Evolutionary conservation across 352 stramenopile genomes (phyloP).

Genomic region (Pilasporangium apinafurcum): DNA sequence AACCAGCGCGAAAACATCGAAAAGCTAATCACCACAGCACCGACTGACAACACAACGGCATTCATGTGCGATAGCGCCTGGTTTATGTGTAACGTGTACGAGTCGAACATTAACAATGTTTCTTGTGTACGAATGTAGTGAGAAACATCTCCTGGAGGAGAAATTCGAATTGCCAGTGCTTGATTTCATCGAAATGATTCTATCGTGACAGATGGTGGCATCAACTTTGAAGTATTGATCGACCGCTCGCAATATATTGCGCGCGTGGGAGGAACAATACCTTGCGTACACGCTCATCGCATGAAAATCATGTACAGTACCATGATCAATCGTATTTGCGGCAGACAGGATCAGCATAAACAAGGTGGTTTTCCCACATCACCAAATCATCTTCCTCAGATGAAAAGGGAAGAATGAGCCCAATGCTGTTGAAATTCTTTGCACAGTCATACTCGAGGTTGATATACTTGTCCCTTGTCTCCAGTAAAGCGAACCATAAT

Average conservation of each 20-base stretch:
- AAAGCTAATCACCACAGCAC: too few relatives aligned
- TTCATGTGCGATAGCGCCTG: too few relatives aligned
- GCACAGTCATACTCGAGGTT: slow-evolving; percentile 78
- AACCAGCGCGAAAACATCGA: slow-evolving; percentile 2
- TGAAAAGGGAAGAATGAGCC: slow-evolving; percentile 71
- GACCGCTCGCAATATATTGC: not conserved
- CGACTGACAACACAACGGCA: too few relatives aligned
- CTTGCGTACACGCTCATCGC: not conserved
- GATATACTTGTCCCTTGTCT: slow-evolving; percentile 57
- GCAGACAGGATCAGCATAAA: slow-evolving; percentile 79
- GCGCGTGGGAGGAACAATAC: too few relatives aligned
- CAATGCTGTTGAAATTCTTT: slow-evolving; percentile 86
- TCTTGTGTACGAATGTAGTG: slow-evolving; percentile 10
- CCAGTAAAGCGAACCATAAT: slow-evolving; percentile 64
- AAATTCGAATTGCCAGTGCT: slow-evolving; percentile 40
- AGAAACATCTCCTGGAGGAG: slow-evolving; percentile 39
- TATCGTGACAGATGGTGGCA: slow-evolving; percentile 19
- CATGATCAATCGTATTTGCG: slow-evolving; percentile 68
- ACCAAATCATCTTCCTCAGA: slow-evolving; percentile 80
- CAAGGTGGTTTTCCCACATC: slow-evolving; percentile 78
- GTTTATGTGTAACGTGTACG: too few relatives aligned
- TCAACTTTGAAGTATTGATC: not conserved
- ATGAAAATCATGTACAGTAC: not conserved
- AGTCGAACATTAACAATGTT: too few relatives aligned
- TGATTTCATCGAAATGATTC: slow-evolving; percentile 63